These are phyloP conservation scores for Taxillus chinensis DNA, from an alignment of 164 flowering plant species.

Conservation along the genomic window DNA sequence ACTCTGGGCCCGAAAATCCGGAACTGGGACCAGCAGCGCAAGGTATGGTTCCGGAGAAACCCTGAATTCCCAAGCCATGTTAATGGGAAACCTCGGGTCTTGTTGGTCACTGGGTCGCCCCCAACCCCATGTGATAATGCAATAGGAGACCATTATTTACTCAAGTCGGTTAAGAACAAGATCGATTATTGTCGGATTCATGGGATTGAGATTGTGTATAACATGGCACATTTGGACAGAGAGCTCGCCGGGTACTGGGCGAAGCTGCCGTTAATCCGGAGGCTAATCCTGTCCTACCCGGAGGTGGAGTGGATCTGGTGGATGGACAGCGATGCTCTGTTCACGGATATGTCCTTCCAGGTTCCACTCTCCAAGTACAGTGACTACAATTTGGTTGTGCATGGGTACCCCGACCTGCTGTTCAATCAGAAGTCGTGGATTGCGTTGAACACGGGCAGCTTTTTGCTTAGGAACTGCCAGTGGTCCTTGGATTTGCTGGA, in stretches of 20 bases:
- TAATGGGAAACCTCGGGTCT: slow-evolving; percentile 41
- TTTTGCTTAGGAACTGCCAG: slow-evolving; percentile 80
- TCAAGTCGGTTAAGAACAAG: slow-evolving; percentile 76
- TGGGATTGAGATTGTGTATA: slow-evolving; percentile 79
- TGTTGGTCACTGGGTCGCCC: slow-evolving; percentile 74
- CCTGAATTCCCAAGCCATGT: slow-evolving; percentile 50
- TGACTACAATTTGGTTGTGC: slow-evolving; percentile 57
- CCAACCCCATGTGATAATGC: slow-evolving; percentile 86
- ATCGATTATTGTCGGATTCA: slow-evolving; percentile 85
- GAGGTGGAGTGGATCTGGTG: slow-evolving; percentile 98
- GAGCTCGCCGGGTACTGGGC: slow-evolving; percentile 95
- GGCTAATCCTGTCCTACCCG: slow-evolving; percentile 77
- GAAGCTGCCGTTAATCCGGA: slow-evolving; percentile 67
- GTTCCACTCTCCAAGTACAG: slow-evolving; percentile 59
- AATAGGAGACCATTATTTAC: slow-evolving; percentile 78
- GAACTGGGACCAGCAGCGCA: slow-evolving; percentile 55
- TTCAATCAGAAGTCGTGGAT: slow-evolving; percentile 79
- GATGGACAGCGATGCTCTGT: slow-evolving; percentile 97
- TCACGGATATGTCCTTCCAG: slow-evolving; percentile 90
- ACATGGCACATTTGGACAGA: slow-evolving; percentile 74
- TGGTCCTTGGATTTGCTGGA: slow-evolving; percentile 90
- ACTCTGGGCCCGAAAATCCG: slow-evolving; percentile 59
- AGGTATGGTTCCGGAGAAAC: slow-evolving; percentile 49
- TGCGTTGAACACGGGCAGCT: slow-evolving; percentile 82
- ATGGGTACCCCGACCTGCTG: slow-evolving; percentile 80